These are phyloP conservation scores for Hirsutella thompsonii DNA, from an alignment of 2,329 filamentous ascomycete species.

Conservation along the genomic window DNA sequence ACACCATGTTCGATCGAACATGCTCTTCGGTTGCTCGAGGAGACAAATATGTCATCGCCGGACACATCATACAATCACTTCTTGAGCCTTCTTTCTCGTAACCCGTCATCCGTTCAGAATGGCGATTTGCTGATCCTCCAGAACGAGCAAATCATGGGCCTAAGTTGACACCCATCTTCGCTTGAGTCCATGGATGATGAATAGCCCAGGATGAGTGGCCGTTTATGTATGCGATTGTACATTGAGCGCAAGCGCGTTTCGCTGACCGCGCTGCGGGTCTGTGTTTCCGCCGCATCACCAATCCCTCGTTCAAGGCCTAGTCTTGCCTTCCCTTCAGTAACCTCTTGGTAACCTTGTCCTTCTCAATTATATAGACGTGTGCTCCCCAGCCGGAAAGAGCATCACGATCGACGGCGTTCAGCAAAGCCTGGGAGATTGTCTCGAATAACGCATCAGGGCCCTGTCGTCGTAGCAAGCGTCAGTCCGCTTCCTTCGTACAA, in stretches of 20 bases:
- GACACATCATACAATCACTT: too few species aligned
- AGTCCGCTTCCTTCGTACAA: neutral
- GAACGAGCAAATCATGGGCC: too few species aligned
- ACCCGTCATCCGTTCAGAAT: too few species aligned
- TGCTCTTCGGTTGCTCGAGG: too few species aligned
- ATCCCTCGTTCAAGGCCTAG: slow-evolving; percentile 27
- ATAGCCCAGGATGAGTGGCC: slow-evolving; percentile 4
- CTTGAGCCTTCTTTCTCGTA: too few species aligned
- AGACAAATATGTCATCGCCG: too few species aligned
- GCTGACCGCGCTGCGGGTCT: neutral
- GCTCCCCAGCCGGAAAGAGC: slow-evolving; percentile 96
- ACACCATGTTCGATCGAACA: too few species aligned
- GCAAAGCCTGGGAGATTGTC: slow-evolving; percentile 88
- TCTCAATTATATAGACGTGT: slow-evolving; percentile 98
- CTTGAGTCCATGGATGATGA: slow-evolving; percentile 1
- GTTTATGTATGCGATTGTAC: slow-evolving; percentile 8
- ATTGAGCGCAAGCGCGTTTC: neutral
- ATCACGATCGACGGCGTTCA: slow-evolving; percentile 94
- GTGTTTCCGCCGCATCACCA: neutral
- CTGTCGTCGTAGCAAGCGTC: slow-evolving; percentile 27
- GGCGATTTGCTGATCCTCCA: too few species aligned
- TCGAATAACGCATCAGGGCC: slow-evolving; percentile 92
- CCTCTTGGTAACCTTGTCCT: slow-evolving; percentile 98
- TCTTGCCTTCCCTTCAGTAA: slow-evolving; percentile 97
- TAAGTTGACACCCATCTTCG: too few species aligned